Evolutionary conservation across 176 grass and related monocot genomes (phyloP).

Genomic region (Leersia perrieri): DNA sequence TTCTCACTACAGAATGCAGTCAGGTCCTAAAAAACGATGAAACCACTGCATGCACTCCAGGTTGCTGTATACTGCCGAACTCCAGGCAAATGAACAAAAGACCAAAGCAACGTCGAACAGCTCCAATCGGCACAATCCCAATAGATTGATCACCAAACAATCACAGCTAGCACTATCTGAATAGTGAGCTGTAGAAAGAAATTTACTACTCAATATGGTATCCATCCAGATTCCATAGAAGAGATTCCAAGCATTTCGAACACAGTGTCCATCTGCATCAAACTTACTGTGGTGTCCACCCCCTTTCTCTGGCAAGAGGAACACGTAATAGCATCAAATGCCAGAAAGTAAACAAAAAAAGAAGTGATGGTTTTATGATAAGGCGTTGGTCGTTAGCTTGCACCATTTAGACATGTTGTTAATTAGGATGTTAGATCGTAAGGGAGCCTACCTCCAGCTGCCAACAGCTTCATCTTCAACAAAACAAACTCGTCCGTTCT

Average conservation of each 20-base stretch:
- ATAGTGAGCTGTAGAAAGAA: slow-evolving; percentile 42
- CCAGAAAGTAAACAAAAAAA: slow-evolving; percentile 34
- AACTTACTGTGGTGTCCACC: slow-evolving; percentile 32
- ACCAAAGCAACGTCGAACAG: slow-evolving; percentile 55
- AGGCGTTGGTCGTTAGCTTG: slow-evolving; percentile 20
- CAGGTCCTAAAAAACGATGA: slow-evolving; percentile 39
- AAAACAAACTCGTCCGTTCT: slow-evolving; percentile 25
- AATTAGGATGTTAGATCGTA: slow-evolving; percentile 33
- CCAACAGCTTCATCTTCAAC: slow-evolving; percentile 58
- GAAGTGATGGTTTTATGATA: slow-evolving; percentile 22
- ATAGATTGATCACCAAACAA: slow-evolving; percentile 50
- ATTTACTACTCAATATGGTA: slow-evolving; percentile 35
- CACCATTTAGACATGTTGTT: not conserved
- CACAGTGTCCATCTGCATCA: slow-evolving; percentile 46
- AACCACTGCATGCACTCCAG: slow-evolving; percentile 41
- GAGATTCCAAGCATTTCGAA: slow-evolving; percentile 51
- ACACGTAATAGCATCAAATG: slow-evolving; percentile 74
- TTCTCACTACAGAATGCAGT: slow-evolving; percentile 57
- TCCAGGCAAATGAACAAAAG: slow-evolving; percentile 59
- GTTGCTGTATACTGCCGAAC: slow-evolving; percentile 45
- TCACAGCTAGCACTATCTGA: slow-evolving; percentile 40
- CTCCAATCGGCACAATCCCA: slow-evolving; percentile 64
- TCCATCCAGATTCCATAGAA: slow-evolving; percentile 37
- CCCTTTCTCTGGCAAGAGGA: slow-evolving; percentile 75
- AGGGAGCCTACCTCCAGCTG: slow-evolving; percentile 66